A percentile compares a stretch with the other conserved stretches of the same genome.
These are phyloP conservation scores for Cystobasidium onofrii DNA, from an alignment of 768 basidiomycete genomes.

Conservation along the genomic window DNA sequence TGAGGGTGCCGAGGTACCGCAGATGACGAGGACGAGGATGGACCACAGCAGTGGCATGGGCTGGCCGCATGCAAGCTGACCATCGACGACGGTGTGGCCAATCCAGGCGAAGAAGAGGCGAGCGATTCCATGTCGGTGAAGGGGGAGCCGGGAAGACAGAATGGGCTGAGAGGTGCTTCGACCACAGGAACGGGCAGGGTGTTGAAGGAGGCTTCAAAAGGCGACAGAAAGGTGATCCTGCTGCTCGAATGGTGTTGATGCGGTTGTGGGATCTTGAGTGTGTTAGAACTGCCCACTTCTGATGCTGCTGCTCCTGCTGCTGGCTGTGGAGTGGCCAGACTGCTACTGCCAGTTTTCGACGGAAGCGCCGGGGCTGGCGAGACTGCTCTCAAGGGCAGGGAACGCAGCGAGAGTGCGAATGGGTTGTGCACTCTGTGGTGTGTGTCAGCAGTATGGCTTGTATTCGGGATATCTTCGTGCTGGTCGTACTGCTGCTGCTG, in stretches of 20 bases:
- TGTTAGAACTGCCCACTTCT: background rate
- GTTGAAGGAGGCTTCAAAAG: conserved; percentile 1
- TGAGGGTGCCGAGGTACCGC: background rate
- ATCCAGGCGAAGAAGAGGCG: background rate
- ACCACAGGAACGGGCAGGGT: background rate
- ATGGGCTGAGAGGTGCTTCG: conserved; percentile 2
- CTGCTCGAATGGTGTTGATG: background rate
- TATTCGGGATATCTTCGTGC: background rate
- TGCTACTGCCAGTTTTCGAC: no score
- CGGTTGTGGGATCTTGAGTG: background rate
- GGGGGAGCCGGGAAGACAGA: background rate
- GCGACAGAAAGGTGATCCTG: conserved; percentile 8
- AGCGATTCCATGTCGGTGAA: conserved; percentile 4
- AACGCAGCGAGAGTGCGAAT: background rate
- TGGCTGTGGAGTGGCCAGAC: background rate
- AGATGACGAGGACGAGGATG: background rate
- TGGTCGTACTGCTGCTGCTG: background rate
- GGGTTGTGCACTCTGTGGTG: background rate
- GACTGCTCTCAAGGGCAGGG: background rate
- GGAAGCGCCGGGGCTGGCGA: no score
- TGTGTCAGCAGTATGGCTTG: background rate
- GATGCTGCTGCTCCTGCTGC: background rate
- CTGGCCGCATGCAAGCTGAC: background rate
- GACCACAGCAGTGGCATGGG: background rate
- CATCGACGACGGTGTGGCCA: background rate